A percentile compares a stretch with the other conserved stretches of the same genome.
Conservation (phyloP, 2,329 filamentous ascomycete species). For the Xylaria multiplex region DNA sequence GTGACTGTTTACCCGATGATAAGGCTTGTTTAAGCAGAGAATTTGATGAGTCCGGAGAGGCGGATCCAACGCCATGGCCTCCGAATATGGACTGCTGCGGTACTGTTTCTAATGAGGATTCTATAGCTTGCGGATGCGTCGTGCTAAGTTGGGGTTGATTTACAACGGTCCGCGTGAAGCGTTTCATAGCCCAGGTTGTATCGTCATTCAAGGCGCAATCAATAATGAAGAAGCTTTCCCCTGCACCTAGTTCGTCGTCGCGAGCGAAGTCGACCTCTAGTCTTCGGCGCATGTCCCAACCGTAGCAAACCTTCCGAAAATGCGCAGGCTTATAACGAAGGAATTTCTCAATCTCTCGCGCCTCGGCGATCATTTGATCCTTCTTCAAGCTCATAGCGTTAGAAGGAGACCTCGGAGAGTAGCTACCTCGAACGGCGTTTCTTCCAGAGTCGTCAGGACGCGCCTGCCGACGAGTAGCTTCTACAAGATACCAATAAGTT, state of each 20-base stretch:
- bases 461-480: slow-evolving; percentile 77
- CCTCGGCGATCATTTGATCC: slow-evolving; percentile 78
- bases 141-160: slow-evolving; percentile 25
- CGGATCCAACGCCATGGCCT: slow-evolving; percentile 36
- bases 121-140: slow-evolving; percentile 18
- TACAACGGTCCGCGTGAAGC: slow-evolving; percentile 54
- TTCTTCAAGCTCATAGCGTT: slow-evolving; percentile 75
- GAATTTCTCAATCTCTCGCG: slow-evolving; percentile 82
- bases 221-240: slow-evolving; percentile 80
- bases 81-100: slow-evolving; percentile 49
- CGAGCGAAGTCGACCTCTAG: slow-evolving; percentile 90
- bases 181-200: slow-evolving; percentile 55
- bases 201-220: slow-evolving; percentile 75
- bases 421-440: slow-evolving; percentile 74
- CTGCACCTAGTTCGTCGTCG: slow-evolving; percentile 78
- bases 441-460: slow-evolving; percentile 78
- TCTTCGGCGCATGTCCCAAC: slow-evolving; percentile 91
- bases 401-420: slow-evolving; percentile 82
- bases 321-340: slow-evolving; percentile 77
- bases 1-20: slow-evolving; percentile 42
- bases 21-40: slow-evolving; percentile 39
- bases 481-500: slow-evolving; percentile 82
- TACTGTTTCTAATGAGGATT: slow-evolving; percentile 23
- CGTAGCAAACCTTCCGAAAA: slow-evolving; percentile 79
- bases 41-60: slow-evolving; percentile 38